Conservation (phyloP, 495 filamentous ascomycete genomes). For the Xylaria sp. region DNA sequence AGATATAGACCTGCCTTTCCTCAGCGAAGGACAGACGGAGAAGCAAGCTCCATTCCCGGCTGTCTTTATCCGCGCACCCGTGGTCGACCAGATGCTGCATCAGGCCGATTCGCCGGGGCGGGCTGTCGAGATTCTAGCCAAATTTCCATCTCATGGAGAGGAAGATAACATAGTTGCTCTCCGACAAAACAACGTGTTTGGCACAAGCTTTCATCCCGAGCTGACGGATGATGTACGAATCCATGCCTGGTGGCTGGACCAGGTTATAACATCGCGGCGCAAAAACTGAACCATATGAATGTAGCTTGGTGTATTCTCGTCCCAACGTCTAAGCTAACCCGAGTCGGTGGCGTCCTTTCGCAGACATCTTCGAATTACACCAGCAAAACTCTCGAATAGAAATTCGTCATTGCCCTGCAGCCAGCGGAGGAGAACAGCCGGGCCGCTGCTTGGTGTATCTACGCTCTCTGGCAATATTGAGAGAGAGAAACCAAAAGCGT, state of each 20-base stretch:
- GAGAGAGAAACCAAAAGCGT: conserved; percentile 56
- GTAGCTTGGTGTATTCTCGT: neutral
- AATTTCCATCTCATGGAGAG: conserved; percentile 50
- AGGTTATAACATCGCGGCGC: conserved; percentile 58
- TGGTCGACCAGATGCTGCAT: conserved; percentile 84
- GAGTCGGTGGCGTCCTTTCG: neutral
- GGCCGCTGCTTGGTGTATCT: conserved; percentile 24
- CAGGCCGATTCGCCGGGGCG: conserved; percentile 44
- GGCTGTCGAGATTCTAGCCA: conserved; percentile 65
- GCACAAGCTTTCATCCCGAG: conserved; percentile 96
- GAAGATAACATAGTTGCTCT: conserved; percentile 82
- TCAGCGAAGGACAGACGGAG: conserved; percentile 49
- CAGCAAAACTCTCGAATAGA: conserved; percentile 89
- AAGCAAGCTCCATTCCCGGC: conserved; percentile 67
- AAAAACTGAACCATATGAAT: neutral
- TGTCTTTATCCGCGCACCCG: conserved; percentile 93
- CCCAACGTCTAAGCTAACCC: neutral
- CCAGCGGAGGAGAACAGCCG: conserved; percentile 69
- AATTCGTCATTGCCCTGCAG: conserved; percentile 74
- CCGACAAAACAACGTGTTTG: conserved; percentile 91
- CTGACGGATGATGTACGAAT: conserved; percentile 88
- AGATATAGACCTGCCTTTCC: conserved; percentile 75
- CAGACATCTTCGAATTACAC: conserved; percentile 65
- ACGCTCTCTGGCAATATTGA: conserved; percentile 19
- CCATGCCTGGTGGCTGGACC: conserved; percentile 89